These are phyloP conservation scores for Coemansia sp. DNA, from an alignment of 192 early-diverging fungal species.

Conservation along the genomic window DNA sequence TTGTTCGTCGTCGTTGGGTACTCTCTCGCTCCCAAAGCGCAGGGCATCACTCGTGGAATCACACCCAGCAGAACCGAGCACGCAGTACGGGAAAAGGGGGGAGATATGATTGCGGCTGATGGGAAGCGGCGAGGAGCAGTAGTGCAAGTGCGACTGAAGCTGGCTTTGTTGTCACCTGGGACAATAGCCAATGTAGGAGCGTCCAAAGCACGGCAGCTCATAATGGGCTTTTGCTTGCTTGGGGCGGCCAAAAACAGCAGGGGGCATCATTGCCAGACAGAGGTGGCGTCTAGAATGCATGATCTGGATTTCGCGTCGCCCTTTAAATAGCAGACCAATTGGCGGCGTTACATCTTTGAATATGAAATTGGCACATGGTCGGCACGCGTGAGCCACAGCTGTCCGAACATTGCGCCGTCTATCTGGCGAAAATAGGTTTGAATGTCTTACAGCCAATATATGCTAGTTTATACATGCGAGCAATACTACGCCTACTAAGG, in stretches of 20 bases:
- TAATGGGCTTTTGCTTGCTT: not conserved
- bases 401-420: not conserved
- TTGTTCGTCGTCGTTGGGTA: not conserved
- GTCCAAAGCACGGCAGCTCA: constrained; percentile 2
- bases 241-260: not conserved
- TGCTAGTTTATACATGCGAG: not conserved
- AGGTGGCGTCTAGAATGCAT: not conserved
- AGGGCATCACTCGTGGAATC: constrained; percentile 2
- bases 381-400: not conserved
- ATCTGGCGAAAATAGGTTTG: too few relatives aligned
- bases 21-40: not conserved
- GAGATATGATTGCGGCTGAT: constrained; percentile 12
- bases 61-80: constrained; percentile 1
- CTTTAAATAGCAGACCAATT: not conserved
- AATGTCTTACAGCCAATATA: not conserved
- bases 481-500: not conserved
- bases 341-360: not conserved
- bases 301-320: not conserved
- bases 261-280: not conserved
- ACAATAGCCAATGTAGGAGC: constrained; percentile 3
- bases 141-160: not conserved
- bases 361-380: constrained; percentile 4
- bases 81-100: constrained; percentile 4
- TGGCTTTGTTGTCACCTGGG: constrained; percentile 12
- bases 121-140: constrained; percentile 20